These are phyloP conservation scores for Nakazawaea peltata DNA, from an alignment of 805 yeast species.

Conservation along the genomic window DNA sequence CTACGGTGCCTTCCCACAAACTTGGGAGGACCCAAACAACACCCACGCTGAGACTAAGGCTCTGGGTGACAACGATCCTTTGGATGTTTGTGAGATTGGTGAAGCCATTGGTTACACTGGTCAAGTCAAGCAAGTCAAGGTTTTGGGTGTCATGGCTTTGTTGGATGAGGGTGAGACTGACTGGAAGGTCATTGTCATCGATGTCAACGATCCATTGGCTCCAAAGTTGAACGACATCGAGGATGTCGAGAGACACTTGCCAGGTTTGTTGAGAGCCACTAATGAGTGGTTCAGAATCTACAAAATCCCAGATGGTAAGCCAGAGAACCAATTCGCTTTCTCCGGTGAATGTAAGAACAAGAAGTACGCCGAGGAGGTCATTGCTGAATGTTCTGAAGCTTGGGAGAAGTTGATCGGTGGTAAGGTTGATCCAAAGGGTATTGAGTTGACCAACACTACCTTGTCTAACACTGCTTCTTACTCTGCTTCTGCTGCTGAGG, in stretches of 20 bases:
- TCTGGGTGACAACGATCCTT: constrained; percentile 80
- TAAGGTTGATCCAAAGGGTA: constrained; percentile 54
- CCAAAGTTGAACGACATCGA: constrained; percentile 80
- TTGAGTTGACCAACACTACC: constrained; percentile 71
- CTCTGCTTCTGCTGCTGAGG: constrained; percentile 36
- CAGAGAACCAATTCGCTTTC: constrained; percentile 94
- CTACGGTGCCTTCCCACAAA: constrained; percentile 98
- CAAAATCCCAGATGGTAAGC: constrained; percentile 97
- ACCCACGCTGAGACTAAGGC: constrained; percentile 59
- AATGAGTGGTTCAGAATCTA: constrained; percentile 98
- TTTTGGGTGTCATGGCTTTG: constrained; percentile 88
- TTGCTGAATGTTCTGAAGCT: constrained; percentile 75
- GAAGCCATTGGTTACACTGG: constrained; percentile 58
- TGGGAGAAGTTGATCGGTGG: constrained; percentile 76
- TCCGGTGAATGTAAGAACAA: constrained; percentile 86
- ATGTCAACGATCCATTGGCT: constrained; percentile 84
- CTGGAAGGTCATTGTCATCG: constrained; percentile 89
- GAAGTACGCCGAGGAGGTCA: constrained; percentile 77
- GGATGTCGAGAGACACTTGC: constrained; percentile 84
- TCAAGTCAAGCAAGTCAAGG: constrained; percentile 80
- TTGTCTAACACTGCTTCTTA: constrained; percentile 47
- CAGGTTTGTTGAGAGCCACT: constrained; percentile 89
- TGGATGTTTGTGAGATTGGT: constrained; percentile 82
- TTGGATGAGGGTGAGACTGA: constrained; percentile 89
- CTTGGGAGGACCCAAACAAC: constrained; percentile 71